phyloP scores from a whole-genome alignment of 805 yeast species.

The Yarrowia sp. region DNA sequence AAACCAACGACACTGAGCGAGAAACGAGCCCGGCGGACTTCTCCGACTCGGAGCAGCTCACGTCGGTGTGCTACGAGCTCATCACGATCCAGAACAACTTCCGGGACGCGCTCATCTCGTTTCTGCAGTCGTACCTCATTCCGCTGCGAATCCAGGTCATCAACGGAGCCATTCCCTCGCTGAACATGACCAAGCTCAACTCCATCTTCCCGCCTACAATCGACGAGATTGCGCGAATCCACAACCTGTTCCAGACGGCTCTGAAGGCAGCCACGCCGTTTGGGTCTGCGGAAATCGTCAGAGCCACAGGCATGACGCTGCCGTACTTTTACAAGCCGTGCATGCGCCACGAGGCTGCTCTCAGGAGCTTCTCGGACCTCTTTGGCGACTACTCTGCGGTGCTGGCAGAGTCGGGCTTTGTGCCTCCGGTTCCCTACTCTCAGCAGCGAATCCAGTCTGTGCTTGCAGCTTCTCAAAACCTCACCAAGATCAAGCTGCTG shows the following conservation, averaged over 20 bases:
- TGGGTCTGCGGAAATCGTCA: constrained; percentile 74
- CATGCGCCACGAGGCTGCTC: constrained; percentile 91
- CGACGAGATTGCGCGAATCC: constrained; percentile 87
- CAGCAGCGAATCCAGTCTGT: constrained; percentile 57
- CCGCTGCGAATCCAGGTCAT: constrained; percentile 73
- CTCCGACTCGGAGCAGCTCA: constrained; percentile 42
- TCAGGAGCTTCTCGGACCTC: constrained; percentile 56
- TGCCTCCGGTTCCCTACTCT: constrained; percentile 39
- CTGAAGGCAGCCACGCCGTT: constrained; percentile 60
- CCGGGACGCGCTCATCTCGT: constrained; percentile 67
- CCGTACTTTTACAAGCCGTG: constrained; percentile 93
- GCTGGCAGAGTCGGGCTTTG: constrained; percentile 37
- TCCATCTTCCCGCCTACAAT: constrained; percentile 89
- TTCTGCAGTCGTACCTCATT: constrained; percentile 73
- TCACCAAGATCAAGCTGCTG: constrained; percentile 67
- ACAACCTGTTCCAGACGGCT: constrained; percentile 78
- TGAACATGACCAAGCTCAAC: constrained; percentile 65
- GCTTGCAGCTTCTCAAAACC: constrained; percentile 66
- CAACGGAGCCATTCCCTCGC: constrained; percentile 48
- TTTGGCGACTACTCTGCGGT: constrained; percentile 46
- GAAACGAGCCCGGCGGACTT: not conserved
- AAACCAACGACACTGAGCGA: not conserved
- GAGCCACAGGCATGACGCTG: constrained; percentile 75
- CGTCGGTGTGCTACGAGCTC: constrained; percentile 63
- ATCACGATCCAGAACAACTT: constrained; percentile 69